These are phyloP conservation scores for Thoreauomyces humboldtii DNA, from an alignment of 192 early-diverging fungal species.

Conservation along the genomic window DNA sequence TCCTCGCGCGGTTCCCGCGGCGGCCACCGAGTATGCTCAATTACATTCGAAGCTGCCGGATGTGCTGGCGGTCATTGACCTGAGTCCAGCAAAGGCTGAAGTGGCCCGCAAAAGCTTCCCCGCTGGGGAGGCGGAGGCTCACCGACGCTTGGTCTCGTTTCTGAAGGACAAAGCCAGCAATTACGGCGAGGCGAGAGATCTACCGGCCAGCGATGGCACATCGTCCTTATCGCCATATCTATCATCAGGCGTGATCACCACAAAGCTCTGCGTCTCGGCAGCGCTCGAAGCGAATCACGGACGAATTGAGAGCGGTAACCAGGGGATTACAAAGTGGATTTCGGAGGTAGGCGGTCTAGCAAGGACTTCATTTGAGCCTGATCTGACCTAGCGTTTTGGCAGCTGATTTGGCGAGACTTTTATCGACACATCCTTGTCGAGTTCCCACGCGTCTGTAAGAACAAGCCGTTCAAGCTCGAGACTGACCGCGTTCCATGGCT, in stretches of 20 bases:
- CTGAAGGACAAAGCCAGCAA: slow-evolving; percentile 19
- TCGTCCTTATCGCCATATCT: slow-evolving; percentile 50
- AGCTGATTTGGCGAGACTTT: slow-evolving; percentile 66
- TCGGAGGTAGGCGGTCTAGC: no score
- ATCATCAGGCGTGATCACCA: slow-evolving; percentile 48
- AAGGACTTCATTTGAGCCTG: no score
- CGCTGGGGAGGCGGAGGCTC: slow-evolving; percentile 53
- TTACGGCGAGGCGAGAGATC: slow-evolving; percentile 51
- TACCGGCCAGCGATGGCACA: slow-evolving; percentile 29
- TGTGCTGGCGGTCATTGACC: neutral
- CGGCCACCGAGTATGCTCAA: neutral
- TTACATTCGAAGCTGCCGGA: neutral
- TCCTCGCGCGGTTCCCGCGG: neutral
- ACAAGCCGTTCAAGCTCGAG: slow-evolving; percentile 51
- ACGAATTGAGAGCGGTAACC: slow-evolving; percentile 49
- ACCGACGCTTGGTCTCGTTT: slow-evolving; percentile 39
- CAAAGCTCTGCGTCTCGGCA: slow-evolving; percentile 49
- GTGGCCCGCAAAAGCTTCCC: slow-evolving; percentile 34
- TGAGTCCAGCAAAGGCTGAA: neutral
- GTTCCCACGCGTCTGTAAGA: slow-evolving; percentile 59
- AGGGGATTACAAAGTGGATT: slow-evolving; percentile 56
- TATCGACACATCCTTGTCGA: slow-evolving; percentile 56
- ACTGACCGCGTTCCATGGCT: slow-evolving; percentile 55
- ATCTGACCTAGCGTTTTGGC: no score
- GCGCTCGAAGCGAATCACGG: slow-evolving; percentile 46